Evolutionary conservation across 2,329 filamentous ascomycete species (phyloP), one percentile per base, ranked within the genome.

Genomic region (Elsinoe arachidis): DNA sequence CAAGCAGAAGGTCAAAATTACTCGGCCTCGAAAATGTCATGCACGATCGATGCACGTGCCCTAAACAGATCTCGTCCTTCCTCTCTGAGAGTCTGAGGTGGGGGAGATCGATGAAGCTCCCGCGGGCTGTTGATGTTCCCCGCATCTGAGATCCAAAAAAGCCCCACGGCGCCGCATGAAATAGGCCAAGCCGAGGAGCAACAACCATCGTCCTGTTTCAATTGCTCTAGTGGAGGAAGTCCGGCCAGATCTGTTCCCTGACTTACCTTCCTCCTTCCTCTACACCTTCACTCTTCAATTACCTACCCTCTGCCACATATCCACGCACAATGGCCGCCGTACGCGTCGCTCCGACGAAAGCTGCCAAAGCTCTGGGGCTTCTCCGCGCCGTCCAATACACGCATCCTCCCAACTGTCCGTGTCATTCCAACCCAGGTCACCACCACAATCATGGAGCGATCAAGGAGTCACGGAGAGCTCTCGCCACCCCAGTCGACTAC

Each of bases 301-400:
- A n/a, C 17, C 4, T 9, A 30, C 7, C 7, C 7, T 30, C 7
- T 7, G 2, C 7, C 26, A 30, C 26, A 5, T 30, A 5, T 30
- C 21, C 26, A 33, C 3, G 6, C 58, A 62, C 49, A 57, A 71
- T 71, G 69, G 67, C 70, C 54, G 65, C 67, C 43, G 65, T 74
- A 37, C 64, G 72, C 44, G 64, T 73, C 61, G 69, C 73, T 51
- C 76, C 76, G 26, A 72, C 76, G 2, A 71, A 74, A 57, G 76
- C 77, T 43, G 77, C 80, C 47, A 78, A 85, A 63, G 88, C 88
- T 14, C 74, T 84, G 59, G 88, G 80, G 63, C 79, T 92, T 52
- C 84, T 97, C 52, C 85, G 88, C 56, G 91, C 92, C n/a, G 84
- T 99, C 57, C 92, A 95, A 72, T 95, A 86, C 70, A 87, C 86